Evolutionary conservation across 176 grass and related monocot species (phyloP).

Genomic region (Poa pratensis): DNA sequence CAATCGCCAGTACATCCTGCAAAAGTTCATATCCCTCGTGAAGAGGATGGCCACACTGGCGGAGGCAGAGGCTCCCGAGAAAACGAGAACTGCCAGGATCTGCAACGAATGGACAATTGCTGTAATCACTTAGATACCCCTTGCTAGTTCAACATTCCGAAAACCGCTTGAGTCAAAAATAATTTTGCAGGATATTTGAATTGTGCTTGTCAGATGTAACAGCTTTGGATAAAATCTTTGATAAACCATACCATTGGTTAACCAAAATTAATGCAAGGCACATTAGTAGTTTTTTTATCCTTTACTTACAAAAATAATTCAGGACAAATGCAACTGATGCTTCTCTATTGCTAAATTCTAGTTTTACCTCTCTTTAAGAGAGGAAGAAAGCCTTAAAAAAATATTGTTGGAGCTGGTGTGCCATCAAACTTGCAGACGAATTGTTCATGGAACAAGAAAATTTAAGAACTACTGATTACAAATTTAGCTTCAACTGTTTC

Average conservation of each 20-base stretch:
- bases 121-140: not conserved
- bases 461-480: not conserved
- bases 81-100: not conserved
- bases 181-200: not conserved
- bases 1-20: not conserved
- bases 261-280: slow-evolving; percentile 22
- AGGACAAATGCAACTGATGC: not conserved
- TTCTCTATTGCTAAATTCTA: not conserved
- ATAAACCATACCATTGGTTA: not conserved
- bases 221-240: not conserved
- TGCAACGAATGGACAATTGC: not conserved
- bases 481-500: not conserved
- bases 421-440: not conserved
- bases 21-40: not conserved
- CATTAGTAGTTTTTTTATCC: not conserved
- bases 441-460: not conserved
- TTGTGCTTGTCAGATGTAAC: not conserved
- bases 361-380: not conserved
- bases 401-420: not conserved
- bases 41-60: not conserved
- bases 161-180: not conserved
- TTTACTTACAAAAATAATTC: not conserved
- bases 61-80: not conserved
- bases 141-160: not conserved
- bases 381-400: not conserved